Base-by-base conservation (phyloP, 352 stramenopile species). In the Globisporangium nagaii region DNA sequence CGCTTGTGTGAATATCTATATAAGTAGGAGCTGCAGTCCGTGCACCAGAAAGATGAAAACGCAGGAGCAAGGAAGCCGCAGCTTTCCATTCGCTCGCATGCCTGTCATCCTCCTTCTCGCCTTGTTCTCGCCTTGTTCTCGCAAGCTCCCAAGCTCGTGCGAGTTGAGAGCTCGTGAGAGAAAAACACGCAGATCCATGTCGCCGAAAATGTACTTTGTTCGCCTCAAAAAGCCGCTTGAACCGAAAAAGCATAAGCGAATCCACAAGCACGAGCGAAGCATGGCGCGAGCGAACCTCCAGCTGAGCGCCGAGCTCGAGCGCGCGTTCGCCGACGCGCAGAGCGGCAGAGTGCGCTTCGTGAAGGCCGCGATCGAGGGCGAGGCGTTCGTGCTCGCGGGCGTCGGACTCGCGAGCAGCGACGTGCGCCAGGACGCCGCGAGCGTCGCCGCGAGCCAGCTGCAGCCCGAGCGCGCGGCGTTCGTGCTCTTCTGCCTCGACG, bases 401-500 rank as follows among this genome's bases (percentile, higher is more conserved):
- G 50, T 68, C 10, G 77, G 63, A 25, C 22, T 58, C 1, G 82
- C 79, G 24, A 71, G 66, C 24, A 53, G 53, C 2, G 76, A 88
- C 36, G 60, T 75, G 28, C 67, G 56, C 24, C 36, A 51, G 27
- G 82, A 92, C 56, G 73, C 71, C 25, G 44, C 59, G 53, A 63
- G 70, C 32, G 53, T 75, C 34, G 51, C 69, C 12, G 12, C 50
- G 25, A 58, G 60, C 19, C 42, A 67, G 19, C 47, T 88, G 24
- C 41, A 47, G 6, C 58, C 68, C 0, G 54, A 75, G n/a, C 57
- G 87, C 31, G 82, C 82, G 13, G 67, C 74, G 22, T 92, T 92
- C 48, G 73, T 89, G 64, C 60, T 92, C 25, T 79, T 90, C 51
- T 92, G 82, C 42, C 65, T 79, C n/a, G 76, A 90, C 36, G 82